A percentile compares a stretch with the other conserved stretches of the same genome.
phyloP scores from a whole-genome alignment of 257 asterid species.

The Anisodus tanguticus region DNA sequence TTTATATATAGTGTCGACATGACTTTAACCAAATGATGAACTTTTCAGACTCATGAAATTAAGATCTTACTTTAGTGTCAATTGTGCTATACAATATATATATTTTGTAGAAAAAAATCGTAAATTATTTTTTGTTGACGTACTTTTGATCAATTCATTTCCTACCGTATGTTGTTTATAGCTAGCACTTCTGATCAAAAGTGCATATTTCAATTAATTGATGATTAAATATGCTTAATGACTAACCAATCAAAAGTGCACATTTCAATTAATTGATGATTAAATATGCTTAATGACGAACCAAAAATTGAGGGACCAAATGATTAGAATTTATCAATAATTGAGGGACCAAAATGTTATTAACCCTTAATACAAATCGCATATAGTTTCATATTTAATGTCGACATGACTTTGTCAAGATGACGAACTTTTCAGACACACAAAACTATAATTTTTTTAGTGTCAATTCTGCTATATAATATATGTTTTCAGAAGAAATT shows the following conservation, averaged over 20 bases:
- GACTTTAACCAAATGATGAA: background rate
- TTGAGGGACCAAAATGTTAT: background rate
- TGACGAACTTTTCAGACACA: background rate
- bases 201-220: background rate
- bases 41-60: rapidly evolving
- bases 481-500: background rate
- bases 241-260: background rate
- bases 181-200: background rate
- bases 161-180: background rate
- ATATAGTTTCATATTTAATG: background rate
- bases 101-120: background rate
- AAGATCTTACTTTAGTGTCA: background rate
- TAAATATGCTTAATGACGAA: background rate
- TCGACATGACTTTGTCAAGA: background rate
- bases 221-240: background rate
- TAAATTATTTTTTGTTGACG: background rate
- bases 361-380: background rate
- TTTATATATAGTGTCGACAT: background rate
- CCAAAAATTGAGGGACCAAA: no score
- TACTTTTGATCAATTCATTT: background rate
- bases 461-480: background rate
- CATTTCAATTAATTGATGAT: background rate
- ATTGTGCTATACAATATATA: background rate
- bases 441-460: background rate
- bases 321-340: background rate